Conservation (phyloP, 768 basidiomycete genomes). For the Lentinula sp. region DNA sequence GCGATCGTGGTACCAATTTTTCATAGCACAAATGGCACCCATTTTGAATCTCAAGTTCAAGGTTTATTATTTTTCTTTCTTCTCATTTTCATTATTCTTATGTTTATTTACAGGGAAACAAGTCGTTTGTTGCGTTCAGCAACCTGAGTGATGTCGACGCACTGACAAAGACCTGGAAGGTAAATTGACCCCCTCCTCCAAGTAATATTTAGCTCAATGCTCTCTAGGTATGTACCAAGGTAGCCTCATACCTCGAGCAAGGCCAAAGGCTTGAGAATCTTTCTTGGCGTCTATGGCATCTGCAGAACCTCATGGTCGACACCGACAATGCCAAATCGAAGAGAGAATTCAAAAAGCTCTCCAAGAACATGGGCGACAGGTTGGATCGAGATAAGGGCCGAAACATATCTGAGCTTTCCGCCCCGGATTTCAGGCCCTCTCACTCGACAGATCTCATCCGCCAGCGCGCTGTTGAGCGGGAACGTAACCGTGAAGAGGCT, state of each 20-base stretch:
- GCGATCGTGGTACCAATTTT: neutral
- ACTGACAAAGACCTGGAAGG: conserved; percentile 90
- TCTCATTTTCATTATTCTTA: conserved; percentile 9
- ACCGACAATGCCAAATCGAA: conserved; percentile 84
- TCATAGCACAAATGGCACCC: conserved; percentile 54
- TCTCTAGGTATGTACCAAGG: conserved; percentile 79
- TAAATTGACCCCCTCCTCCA: conserved; percentile 20
- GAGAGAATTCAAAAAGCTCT: conserved; percentile 86
- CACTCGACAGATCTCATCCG: conserved; percentile 76
- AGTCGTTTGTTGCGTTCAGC: conserved; percentile 90
- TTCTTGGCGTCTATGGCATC: conserved; percentile 89
- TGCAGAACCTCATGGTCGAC: conserved; percentile 89
- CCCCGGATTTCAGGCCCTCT: conserved; percentile 76
- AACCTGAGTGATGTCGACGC: conserved; percentile 82
- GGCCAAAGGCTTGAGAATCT: conserved; percentile 89
- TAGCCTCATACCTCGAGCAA: conserved; percentile 86
- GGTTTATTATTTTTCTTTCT: conserved; percentile 26
- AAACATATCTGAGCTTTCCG: conserved; percentile 79
- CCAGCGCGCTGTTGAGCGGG: conserved; percentile 76
- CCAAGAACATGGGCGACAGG: conserved; percentile 86
- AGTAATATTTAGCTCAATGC: neutral
- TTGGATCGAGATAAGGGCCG: conserved; percentile 90
- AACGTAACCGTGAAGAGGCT: conserved; percentile 69
- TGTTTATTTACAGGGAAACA: conserved; percentile 66
- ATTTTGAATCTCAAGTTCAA: conserved; percentile 87